Conservation (phyloP, 768 basidiomycete species). For the Boletus pseudopeckii region DNA sequence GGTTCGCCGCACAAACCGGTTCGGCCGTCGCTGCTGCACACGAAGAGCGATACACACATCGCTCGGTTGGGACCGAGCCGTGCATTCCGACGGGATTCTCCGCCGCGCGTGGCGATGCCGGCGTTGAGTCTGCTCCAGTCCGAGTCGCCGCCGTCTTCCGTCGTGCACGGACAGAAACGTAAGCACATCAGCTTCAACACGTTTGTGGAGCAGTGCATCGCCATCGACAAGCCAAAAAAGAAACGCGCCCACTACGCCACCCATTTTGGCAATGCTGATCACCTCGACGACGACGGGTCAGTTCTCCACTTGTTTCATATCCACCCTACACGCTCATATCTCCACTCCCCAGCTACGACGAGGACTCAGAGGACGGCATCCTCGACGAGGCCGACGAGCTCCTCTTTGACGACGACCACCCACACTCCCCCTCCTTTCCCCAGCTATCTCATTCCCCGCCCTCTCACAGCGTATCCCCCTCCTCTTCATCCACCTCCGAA, state of each 20-base stretch:
- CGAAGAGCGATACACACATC: slow-evolving; percentile 88
- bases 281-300: slow-evolving; percentile 61
- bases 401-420: slow-evolving; percentile 27
- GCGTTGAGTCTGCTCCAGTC: slow-evolving; percentile 9
- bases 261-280: slow-evolving; percentile 27
- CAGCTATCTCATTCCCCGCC: slow-evolving; percentile 22
- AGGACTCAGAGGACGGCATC: slow-evolving; percentile 59
- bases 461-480: slow-evolving; percentile 19
- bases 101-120: slow-evolving; percentile 51
- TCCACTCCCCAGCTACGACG: slow-evolving; percentile 53
- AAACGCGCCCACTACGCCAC: slow-evolving; percentile 18
- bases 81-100: slow-evolving; percentile 59
- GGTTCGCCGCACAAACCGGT: neutral
- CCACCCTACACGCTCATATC: neutral
- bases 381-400: slow-evolving; percentile 47
- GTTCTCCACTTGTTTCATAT: slow-evolving; percentile 25
- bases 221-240: slow-evolving; percentile 70
- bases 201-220: slow-evolving; percentile 94
- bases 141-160: slow-evolving; percentile 18
- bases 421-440: slow-evolving; percentile 13
- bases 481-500: slow-evolving; percentile 36
- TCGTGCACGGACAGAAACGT: slow-evolving; percentile 46
- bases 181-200: slow-evolving; percentile 97
- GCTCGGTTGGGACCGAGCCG: slow-evolving; percentile 47
- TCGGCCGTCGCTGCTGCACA: slow-evolving; percentile 68